A percentile compares a stretch with the other conserved stretches of the same genome.
phyloP scores from a whole-genome alignment of 2,329 filamentous ascomycete genomes.

The Aspergillus puulaauensis region DNA sequence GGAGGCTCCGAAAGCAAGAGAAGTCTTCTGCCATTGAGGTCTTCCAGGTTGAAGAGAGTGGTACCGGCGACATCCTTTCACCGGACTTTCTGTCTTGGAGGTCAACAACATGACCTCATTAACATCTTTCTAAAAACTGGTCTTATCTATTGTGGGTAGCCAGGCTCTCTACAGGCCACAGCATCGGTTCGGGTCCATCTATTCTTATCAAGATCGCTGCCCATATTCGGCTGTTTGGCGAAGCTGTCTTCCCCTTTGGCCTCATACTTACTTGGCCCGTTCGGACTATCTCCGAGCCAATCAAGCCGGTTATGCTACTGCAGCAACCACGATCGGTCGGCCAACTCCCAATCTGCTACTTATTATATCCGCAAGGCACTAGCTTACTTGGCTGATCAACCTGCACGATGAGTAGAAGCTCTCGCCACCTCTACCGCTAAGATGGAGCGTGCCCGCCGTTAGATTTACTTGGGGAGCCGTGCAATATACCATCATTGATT shows the following conservation, averaged over 20 bases:
- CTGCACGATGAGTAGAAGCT: not conserved
- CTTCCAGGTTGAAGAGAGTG: conserved; percentile 69
- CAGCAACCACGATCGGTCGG: not conserved
- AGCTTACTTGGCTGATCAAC: not conserved
- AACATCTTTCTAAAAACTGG: not conserved
- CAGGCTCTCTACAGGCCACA: not conserved
- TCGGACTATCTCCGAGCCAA: not conserved
- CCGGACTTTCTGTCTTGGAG: conserved; percentile 76
- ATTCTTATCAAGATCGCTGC: not conserved
- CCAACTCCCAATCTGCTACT: not conserved
- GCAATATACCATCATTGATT: conserved; percentile 1
- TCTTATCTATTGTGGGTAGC: not conserved
- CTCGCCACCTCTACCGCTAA: not conserved
- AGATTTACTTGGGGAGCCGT: not conserved
- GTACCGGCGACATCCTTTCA: conserved; percentile 73
- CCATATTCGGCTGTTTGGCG: not conserved
- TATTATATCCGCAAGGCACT: not conserved
- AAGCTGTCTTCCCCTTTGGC: not conserved
- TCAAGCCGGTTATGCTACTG: not conserved
- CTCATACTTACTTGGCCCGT: not conserved
- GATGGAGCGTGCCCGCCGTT: not conserved
- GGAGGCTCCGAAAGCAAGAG: conserved; percentile 70
- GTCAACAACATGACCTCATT: conserved; percentile 10
- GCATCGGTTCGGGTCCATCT: not conserved
- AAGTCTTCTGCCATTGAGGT: conserved; percentile 69